Evolutionary conservation across 2,329 filamentous ascomycete genomes (phyloP).

Genomic region (Cladophialophora psammophila): DNA sequence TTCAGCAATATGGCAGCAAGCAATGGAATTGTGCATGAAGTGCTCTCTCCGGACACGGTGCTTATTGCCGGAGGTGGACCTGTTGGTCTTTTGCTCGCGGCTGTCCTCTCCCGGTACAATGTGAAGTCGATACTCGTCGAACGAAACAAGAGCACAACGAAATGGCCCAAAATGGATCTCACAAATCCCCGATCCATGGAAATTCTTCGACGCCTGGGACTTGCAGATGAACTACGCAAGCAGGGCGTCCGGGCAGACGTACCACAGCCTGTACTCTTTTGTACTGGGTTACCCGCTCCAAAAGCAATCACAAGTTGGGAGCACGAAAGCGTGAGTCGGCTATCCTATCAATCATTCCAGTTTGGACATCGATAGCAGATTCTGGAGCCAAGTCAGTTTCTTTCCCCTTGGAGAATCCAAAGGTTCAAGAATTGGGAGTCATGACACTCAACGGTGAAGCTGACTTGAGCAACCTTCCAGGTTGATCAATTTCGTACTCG

Average conservation of each 20-base stretch:
- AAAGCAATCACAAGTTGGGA: not conserved
- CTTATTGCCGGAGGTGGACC: slow-evolving; percentile 58
- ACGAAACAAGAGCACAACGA: slow-evolving; percentile 41
- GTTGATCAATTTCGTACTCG: slow-evolving; percentile 34
- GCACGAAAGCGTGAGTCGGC: not conserved
- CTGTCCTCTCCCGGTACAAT: slow-evolving; percentile 17
- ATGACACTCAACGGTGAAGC: too few relatives aligned
- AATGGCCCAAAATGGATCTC: slow-evolving; percentile 51
- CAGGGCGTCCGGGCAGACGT: slow-evolving; percentile 1
- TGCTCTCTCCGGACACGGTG: slow-evolving; percentile 39
- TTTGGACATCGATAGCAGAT: too few relatives aligned
- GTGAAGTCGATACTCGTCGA: slow-evolving; percentile 41
- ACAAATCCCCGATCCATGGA: slow-evolving; percentile 50
- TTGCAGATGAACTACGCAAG: slow-evolving; percentile 23
- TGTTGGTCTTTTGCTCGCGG: slow-evolving; percentile 52
- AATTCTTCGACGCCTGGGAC: slow-evolving; percentile 38
- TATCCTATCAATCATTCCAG: too few relatives aligned
- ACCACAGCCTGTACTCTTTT: slow-evolving; percentile 1
- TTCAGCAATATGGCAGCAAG: too few relatives aligned
- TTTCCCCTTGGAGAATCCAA: too few relatives aligned
- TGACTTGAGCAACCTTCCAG: too few relatives aligned
- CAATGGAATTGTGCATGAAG: too few relatives aligned
- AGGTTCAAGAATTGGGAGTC: not conserved
- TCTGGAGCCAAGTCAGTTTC: too few relatives aligned
- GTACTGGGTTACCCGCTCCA: not conserved